phyloP scores from a whole-genome alignment of 345 rosid genomes.

The Turritis glabra region DNA sequence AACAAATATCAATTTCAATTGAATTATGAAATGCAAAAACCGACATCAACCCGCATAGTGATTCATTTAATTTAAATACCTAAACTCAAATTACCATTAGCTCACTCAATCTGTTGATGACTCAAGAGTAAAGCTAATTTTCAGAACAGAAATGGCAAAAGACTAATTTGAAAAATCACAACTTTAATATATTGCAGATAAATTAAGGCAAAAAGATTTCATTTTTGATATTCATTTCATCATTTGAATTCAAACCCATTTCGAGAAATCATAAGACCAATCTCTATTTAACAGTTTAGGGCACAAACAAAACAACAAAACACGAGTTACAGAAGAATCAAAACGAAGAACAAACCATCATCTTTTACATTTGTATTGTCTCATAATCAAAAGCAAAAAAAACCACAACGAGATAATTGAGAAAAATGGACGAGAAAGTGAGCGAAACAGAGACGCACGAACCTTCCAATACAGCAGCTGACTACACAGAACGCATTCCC shows the following conservation, averaged over 20 bases:
- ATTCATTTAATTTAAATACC: not conserved
- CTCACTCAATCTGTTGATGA: conserved; percentile 12
- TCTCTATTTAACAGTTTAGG: not conserved
- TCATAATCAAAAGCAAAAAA: not conserved
- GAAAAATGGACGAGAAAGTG: not conserved
- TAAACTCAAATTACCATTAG: not conserved
- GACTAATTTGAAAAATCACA: not conserved
- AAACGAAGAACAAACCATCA: not conserved
- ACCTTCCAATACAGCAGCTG: conserved; percentile 33
- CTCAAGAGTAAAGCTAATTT: conserved; percentile 1
- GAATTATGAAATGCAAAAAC: not conserved
- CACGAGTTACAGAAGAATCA: not conserved
- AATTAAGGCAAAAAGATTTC: not conserved
- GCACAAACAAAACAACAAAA: conserved; percentile 11
- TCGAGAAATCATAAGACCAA: not conserved
- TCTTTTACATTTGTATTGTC: conserved; percentile 4
- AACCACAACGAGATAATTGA: not conserved
- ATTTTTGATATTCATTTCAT: not conserved
- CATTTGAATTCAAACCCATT: conserved; percentile 3
- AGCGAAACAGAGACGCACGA: conserved; percentile 10
- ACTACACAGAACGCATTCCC: conserved; percentile 43
- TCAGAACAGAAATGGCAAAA: conserved; percentile 24
- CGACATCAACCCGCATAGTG: not conserved
- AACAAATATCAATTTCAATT: not conserved
- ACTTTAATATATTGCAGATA: not conserved